Conservation (phyloP, 1,139 yeast genomes). For the Kodamaea fungicola region DNA sequence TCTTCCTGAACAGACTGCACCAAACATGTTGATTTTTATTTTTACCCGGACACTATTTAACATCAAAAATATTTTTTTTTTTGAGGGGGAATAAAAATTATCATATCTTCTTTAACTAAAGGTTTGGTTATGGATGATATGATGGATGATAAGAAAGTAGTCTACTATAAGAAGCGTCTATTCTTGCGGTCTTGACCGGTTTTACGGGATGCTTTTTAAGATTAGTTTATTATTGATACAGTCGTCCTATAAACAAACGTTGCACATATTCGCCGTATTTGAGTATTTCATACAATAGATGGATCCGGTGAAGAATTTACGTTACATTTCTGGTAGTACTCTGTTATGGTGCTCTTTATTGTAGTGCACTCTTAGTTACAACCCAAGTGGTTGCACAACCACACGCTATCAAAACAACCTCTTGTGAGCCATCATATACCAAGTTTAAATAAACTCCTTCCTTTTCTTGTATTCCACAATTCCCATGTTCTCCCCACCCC, state of each 20-base stretch:
- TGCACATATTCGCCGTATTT: conserved; percentile 80
- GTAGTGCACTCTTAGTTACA: too few species aligned
- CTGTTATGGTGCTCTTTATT: conserved; percentile 3
- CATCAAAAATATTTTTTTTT: too few species aligned
- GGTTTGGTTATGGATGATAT: conserved; percentile 3
- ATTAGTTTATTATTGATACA: conserved; percentile 45
- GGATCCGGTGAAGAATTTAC: conserved; percentile 79
- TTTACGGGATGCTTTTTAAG: conserved; percentile 2
- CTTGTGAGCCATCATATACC: conserved; percentile 24
- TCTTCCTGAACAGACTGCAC: conserved; percentile 56
- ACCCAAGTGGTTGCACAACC: conserved; percentile 49
- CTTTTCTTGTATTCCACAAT: conserved; percentile 58
- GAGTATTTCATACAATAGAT: conserved; percentile 54
- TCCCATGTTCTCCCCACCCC: conserved; percentile 99
- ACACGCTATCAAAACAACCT: conserved; percentile 32
- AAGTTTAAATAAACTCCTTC: conserved; percentile 33
- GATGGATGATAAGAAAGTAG: conserved; percentile 16
- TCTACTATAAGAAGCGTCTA: conserved; percentile 4
- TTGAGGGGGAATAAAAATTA: too few species aligned
- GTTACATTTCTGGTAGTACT: conserved; percentile 44
- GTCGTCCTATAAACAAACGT: conserved; percentile 63
- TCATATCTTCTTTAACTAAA: conserved; percentile 1
- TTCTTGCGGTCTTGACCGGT: conserved; percentile 3
- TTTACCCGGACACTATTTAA: too few species aligned
- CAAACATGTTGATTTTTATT: conserved; percentile 36